Percentiles rank a stretch among this genome's conserved stretches.
These are phyloP conservation scores for Hyaloperonospora arabidopsidis DNA, from an alignment of 352 stramenopile genomes.

Conservation along the genomic window DNA sequence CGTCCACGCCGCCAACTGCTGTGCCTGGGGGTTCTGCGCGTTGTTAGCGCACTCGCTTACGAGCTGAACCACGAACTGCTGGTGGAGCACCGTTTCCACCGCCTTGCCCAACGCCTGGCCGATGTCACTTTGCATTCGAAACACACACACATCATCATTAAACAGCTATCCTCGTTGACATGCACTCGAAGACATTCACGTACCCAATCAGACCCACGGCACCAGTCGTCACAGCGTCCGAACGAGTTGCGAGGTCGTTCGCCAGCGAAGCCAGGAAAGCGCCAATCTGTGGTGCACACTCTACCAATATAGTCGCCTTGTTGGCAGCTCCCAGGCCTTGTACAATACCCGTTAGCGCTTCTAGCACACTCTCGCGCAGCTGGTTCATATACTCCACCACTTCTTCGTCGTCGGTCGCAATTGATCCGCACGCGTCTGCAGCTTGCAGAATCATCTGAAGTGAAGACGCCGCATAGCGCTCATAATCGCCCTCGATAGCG, in stretches of 20 bases:
- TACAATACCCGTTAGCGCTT: conserved; percentile 95
- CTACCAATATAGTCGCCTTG: conserved; percentile 77
- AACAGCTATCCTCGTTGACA: not conserved
- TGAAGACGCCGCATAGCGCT: conserved; percentile 77
- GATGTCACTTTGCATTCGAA: conserved; percentile 60
- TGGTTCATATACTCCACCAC: conserved; percentile 97
- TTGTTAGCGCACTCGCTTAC: conserved; percentile 66
- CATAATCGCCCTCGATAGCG: conserved; percentile 89
- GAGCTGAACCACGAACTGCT: conserved; percentile 66
- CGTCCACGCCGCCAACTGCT: conserved; percentile 67
- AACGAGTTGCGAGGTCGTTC: conserved; percentile 68
- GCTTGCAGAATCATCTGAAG: conserved; percentile 83
- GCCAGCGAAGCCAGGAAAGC: conserved; percentile 85
- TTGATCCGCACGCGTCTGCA: conserved; percentile 77
- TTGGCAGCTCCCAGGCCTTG: conserved; percentile 89
- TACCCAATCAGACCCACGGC: conserved; percentile 87
- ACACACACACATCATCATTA: conserved; percentile 9
- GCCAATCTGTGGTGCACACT: conserved; percentile 80
- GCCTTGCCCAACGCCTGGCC: conserved; percentile 62
- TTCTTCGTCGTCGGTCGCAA: conserved; percentile 92
- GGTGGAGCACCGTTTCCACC: conserved; percentile 53
- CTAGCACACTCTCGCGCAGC: conserved; percentile 91
- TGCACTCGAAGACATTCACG: conserved; percentile 6
- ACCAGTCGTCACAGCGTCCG: conserved; percentile 88
- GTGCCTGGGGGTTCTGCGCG: conserved; percentile 53